Evolutionary conservation across 805 yeast genomes (phyloP), one percentile per base, ranked within the genome.

Genomic region (Lipomyces kockii): DNA sequence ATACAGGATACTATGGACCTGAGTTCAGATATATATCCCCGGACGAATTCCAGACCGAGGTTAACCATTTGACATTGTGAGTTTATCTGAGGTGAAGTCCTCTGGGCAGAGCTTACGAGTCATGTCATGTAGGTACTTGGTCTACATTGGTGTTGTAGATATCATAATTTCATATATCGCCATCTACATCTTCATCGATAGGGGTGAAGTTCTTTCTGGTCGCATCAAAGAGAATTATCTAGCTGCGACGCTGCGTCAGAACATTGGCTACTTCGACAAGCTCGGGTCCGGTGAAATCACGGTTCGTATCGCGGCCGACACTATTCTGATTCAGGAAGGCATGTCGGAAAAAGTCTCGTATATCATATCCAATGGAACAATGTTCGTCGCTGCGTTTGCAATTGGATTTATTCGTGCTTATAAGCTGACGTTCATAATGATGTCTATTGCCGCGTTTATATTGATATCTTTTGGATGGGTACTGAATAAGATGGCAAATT

Each of bases 201-300:
- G 78, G 6, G 84, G 84, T 22, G 84, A 81, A 69, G 74, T 78
- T 9, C 72, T 80, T 43, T 75, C 84, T 0, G 79, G 80, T 3
- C 72, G 82, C 22, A 79, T 79, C 68, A 76, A 82, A 20, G 76
- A 78, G 64, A 67, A 73, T 51, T 80, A 80, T 62, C 71, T 80
- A 35, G 63, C 68, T 59, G 77, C 82, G 1, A 73, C 81, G 7
- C 71, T 80, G 59, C 73, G 80, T 49, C 83, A 80, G 65, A 80
- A 80, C 61, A 77, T 80, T 46, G 83, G 79, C n/a, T 80, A 76
- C 63, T 80, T 80, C 62, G 82, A 80, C 69, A 73, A 75, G 54
- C 71, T 80, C 7, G 82, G 83, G 17, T 75, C 82, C 9, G 83
- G 83, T 9, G 80, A 79, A 66, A 80, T 80, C 32, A 79, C 83